A percentile compares a stretch with the other conserved stretches of the same genome.
Conservation (phyloP, 345 rosid genomes). For the Melaleuca quinquenervia region DNA sequence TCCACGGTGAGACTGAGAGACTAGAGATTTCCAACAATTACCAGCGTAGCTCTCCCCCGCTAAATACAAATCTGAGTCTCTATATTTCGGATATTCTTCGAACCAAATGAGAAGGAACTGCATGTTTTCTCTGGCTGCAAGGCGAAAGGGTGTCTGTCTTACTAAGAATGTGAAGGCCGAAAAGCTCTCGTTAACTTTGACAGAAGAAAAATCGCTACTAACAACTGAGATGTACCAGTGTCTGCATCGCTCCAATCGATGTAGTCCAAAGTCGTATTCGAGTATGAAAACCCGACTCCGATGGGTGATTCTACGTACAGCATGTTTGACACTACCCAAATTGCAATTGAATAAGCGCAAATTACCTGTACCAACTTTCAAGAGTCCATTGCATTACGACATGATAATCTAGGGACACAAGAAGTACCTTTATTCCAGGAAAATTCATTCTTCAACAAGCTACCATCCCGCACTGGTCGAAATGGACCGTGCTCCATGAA, state of each 20-base stretch:
- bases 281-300: constrained; percentile 22
- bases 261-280: constrained; percentile 18
- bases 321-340: constrained; percentile 14
- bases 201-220: not conserved
- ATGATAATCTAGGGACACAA: not conserved
- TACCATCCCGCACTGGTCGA: constrained; percentile 16
- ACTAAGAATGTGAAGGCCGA: not conserved
- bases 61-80: not conserved
- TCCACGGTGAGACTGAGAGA: not conserved
- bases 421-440: constrained; percentile 22
- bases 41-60: not conserved
- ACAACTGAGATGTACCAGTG: not conserved
- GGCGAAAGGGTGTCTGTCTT: not conserved
- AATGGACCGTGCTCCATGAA: constrained; percentile 25
- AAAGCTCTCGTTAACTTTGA: not conserved
- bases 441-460: constrained; percentile 15
- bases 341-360: not conserved
- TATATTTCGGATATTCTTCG: not conserved
- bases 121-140: not conserved
- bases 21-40: not conserved
- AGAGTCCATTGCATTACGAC: not conserved
- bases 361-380: not conserved
- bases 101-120: not conserved
- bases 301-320: constrained; percentile 19
- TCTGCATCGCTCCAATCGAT: constrained; percentile 6